These are phyloP conservation scores for Misopates orontium DNA, from an alignment of 257 asterid species.

Conservation along the genomic window DNA sequence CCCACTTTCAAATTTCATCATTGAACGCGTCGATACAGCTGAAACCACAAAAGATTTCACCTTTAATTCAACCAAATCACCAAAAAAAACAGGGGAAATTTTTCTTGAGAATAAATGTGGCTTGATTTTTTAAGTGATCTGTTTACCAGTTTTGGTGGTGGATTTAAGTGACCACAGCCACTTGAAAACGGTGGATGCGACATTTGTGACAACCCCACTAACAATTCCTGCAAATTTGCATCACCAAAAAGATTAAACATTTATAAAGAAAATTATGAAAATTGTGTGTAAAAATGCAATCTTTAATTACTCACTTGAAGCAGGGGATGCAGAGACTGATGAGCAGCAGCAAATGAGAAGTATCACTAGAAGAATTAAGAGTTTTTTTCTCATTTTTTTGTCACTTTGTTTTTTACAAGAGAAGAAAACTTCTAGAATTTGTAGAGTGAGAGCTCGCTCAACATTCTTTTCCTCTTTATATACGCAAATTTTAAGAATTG, in stretches of 20 bases:
- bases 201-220: conserved; percentile 78
- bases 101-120: conserved; percentile 33
- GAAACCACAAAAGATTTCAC: conserved; percentile 27
- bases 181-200: conserved; percentile 74
- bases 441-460: conserved; percentile 30
- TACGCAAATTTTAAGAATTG: conserved; percentile 32
- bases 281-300: background rate
- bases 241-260: background rate
- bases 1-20: conserved; percentile 94
- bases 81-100: conserved; percentile 5
- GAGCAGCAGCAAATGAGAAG: conserved; percentile 55
- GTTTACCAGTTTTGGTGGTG: conserved; percentile 58
- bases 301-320: conserved; percentile 63
- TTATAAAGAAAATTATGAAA: conserved; percentile 1
- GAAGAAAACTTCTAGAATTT: conserved; percentile 33
- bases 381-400: conserved; percentile 51
- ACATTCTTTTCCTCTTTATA: conserved; percentile 34
- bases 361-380: conserved; percentile 38
- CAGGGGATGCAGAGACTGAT: conserved; percentile 74
- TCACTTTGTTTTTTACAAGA: background rate
- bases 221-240: conserved; percentile 58
- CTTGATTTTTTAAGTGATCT: background rate
- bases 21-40: conserved; percentile 80
- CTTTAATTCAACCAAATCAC: background rate
- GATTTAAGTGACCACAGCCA: conserved; percentile 86